These are phyloP conservation scores for Chlorella sp. DNA, from an alignment of 139 green algal species.

Conservation along the genomic window DNA sequence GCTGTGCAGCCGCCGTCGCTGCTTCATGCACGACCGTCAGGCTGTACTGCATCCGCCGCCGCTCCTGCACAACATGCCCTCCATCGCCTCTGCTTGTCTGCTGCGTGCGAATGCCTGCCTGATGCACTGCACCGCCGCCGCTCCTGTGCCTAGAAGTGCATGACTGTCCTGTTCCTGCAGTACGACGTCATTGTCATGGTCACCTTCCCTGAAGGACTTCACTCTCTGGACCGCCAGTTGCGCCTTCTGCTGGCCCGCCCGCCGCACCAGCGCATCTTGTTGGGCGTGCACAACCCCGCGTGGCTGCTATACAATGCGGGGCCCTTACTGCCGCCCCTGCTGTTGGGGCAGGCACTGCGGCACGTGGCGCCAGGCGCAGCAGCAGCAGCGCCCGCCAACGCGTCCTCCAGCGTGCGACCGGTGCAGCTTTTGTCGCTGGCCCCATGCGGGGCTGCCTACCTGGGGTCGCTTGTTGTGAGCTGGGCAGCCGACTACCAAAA, in stretches of 20 bases:
- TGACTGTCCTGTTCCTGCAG: not conserved
- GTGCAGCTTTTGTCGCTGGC: slow-evolving; percentile 7
- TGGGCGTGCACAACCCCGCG: slow-evolving; percentile 1
- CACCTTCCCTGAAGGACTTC: not conserved
- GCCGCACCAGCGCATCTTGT: not conserved
- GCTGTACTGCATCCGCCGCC: not conserved
- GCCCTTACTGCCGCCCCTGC: not conserved
- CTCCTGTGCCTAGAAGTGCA: too few relatives aligned
- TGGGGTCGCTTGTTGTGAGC: not conserved
- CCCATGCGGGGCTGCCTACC: not conserved
- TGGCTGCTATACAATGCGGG: not conserved
- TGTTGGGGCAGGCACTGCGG: not conserved
- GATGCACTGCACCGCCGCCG: too few relatives aligned
- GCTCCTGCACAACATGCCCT: too few relatives aligned
- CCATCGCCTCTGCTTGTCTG: too few relatives aligned
- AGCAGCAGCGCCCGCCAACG: too few relatives aligned
- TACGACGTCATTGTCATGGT: not conserved
- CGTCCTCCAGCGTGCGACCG: not conserved
- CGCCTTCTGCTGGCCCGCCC: not conserved
- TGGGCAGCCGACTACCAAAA: not conserved
- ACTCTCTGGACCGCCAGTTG: not conserved
- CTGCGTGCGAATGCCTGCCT: too few relatives aligned
- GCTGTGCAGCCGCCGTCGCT: not conserved
- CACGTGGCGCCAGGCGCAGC: not conserved
- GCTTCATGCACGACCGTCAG: not conserved